These are phyloP conservation scores for Persicaria maculosa DNA, from an alignment of 148 eudicot species.

Conservation along the genomic window DNA sequence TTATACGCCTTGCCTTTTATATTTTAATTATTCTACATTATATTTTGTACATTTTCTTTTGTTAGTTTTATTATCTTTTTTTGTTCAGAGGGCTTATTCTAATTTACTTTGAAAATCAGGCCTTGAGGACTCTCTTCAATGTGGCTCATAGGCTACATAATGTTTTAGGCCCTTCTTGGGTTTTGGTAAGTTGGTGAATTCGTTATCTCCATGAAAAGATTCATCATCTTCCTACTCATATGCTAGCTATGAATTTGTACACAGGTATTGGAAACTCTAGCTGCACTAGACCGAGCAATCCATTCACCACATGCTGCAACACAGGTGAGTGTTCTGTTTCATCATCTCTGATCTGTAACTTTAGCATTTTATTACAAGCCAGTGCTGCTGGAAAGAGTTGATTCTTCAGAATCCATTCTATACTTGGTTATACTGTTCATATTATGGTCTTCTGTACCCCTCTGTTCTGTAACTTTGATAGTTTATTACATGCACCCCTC, in stretches of 20 bases:
- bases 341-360: constrained; percentile 1
- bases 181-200: constrained; percentile 54
- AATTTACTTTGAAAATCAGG: constrained; percentile 39
- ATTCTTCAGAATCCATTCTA: neutral
- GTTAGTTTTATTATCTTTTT: constrained; percentile 1
- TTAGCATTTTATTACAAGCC: neutral
- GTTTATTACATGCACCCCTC: neutral
- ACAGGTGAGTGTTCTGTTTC: constrained; percentile 44
- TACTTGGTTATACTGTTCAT: neutral
- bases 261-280: constrained; percentile 91
- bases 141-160: constrained; percentile 92
- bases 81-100: constrained; percentile 11
- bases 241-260: constrained; percentile 3
- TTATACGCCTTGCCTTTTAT: neutral
- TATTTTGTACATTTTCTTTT: constrained; percentile 6
- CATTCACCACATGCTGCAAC: constrained; percentile 98
- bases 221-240: neutral
- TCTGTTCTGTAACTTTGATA: too few species aligned
- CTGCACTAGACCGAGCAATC: constrained; percentile 90
- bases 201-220: neutral
- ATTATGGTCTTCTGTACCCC: too few species aligned
- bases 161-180: constrained; percentile 95
- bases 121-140: constrained; percentile 98
- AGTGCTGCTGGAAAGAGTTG: neutral
- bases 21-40: neutral